Evolutionary conservation across 208 protist species (phyloP), one percentile per base, ranked within the genome.

Genomic region (Leishmania tropica): DNA sequence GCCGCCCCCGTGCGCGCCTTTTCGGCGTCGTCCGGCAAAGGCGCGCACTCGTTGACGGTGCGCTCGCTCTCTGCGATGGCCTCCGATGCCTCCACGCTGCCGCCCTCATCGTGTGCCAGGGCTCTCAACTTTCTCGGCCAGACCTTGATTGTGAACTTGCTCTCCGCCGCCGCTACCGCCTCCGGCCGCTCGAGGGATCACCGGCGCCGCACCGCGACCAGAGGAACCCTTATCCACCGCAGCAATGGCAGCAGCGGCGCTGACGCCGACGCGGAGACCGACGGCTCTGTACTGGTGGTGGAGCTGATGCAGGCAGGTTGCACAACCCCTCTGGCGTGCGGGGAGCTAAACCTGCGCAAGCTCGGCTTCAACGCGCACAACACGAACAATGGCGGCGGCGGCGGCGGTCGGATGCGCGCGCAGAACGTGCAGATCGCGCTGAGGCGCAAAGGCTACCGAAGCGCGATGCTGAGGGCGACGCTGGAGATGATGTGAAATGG

Each of bases 401-500:
- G 76, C 42, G 48, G 64, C 48, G 45, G 70, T 28, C 77, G 73
- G 11, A 8, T 81, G n/a, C 60, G 58, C 31, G 64, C 47, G 48
- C 82, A 81, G 53, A 65, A 56, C 2, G 72, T 85, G 37, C 54
- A 75, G 82, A 75, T 85, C 28, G 35, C 71, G 42, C 77, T 85
- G 53, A 65, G 60, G 53, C 82, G 82, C 62, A 81, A 79, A 40
- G 77, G 82, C 21, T 85, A 85, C 62, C 82, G 82, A 56, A 77
- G 72, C 28, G 82, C 77, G 37, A 71, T 78, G 73, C 62, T 85
- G 62, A 81, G 73, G 62, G 51, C 45, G 0, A 79, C 78, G 48
- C 3, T 85, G 37, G 82, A 85, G 77, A 17, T 85, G 0, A 24
- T 79, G 19, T 79, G 54, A 67, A 5, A 17, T n/a, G 67, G 67